A percentile compares a stretch with the other conserved stretches of the same genome.
These are phyloP conservation scores for Umbilicus rupestris DNA, from an alignment of 164 flowering plant species.

Conservation along the genomic window DNA sequence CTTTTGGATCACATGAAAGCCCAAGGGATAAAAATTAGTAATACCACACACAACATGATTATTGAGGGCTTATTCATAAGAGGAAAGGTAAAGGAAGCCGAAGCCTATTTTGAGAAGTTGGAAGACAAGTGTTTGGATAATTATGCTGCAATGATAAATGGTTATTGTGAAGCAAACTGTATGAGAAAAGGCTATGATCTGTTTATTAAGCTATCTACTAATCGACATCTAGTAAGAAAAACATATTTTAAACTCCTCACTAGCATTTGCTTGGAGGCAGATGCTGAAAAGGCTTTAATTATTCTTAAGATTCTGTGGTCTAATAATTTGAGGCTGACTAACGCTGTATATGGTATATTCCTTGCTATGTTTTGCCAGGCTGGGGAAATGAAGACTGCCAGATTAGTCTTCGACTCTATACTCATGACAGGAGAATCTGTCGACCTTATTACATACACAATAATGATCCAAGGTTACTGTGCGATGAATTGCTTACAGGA, in stretches of 20 bases:
- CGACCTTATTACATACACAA: slow-evolving; percentile 36
- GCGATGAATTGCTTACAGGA: slow-evolving; percentile 33
- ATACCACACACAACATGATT: slow-evolving; percentile 31
- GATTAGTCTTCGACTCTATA: slow-evolving; percentile 31
- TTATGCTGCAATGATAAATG: slow-evolving; percentile 53
- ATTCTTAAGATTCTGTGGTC: slow-evolving; percentile 28
- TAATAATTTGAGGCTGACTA: slow-evolving; percentile 22
- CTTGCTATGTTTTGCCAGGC: slow-evolving; percentile 41
- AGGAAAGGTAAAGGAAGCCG: slow-evolving; percentile 62
- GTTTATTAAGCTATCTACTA: slow-evolving; percentile 26
- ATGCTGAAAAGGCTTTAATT: slow-evolving; percentile 27
- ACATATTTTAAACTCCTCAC: slow-evolving; percentile 35
- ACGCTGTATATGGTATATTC: slow-evolving; percentile 30
- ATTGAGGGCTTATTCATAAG: slow-evolving; percentile 60
- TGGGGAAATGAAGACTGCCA: slow-evolving; percentile 44
- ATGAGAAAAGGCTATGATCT: slow-evolving; percentile 35
- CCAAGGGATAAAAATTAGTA: slow-evolving; percentile 41
- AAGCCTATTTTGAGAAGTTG: slow-evolving; percentile 30
- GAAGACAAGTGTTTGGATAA: slow-evolving; percentile 32
- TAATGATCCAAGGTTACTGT: slow-evolving; percentile 60
- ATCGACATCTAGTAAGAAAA: slow-evolving; percentile 20
- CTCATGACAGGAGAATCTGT: slow-evolving; percentile 35
- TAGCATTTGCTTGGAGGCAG: slow-evolving; percentile 35
- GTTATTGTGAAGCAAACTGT: slow-evolving; percentile 46
- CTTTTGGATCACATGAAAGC: slow-evolving; percentile 39